Percentiles rank a stretch among this genome's conserved stretches.
Evolutionary conservation across 73 alveolate species (phyloP).

Genomic region (Tetrahymena malaccensis): DNA sequence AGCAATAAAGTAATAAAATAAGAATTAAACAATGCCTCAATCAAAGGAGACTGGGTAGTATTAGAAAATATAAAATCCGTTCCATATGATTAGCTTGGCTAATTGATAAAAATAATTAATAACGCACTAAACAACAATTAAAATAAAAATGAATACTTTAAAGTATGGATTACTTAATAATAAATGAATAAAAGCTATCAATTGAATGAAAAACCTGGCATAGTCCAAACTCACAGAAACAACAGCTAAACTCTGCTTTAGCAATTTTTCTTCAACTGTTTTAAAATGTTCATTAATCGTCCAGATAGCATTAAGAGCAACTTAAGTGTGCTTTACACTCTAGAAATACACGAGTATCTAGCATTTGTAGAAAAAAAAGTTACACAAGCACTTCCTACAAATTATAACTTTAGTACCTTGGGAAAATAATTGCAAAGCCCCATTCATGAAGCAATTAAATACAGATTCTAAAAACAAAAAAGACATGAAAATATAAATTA

Average conservation of each 20-base stretch:
- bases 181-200: not conserved
- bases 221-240: not conserved
- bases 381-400: not conserved
- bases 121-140: not conserved
- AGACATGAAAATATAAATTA: not conserved
- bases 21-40: not conserved
- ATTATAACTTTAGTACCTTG: not conserved
- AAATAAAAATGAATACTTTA: not conserved
- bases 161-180: not conserved
- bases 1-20: not conserved
- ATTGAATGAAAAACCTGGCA: not conserved
- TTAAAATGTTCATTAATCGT: not conserved
- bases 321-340: not conserved
- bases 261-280: not conserved
- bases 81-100: not conserved
- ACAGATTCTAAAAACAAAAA: not conserved
- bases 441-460: not conserved
- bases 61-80: not conserved
- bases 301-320: not conserved
- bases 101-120: not conserved
- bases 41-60: not conserved
- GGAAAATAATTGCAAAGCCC: not conserved
- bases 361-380: not conserved
- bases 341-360: not conserved
- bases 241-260: not conserved